Evolutionary conservation across 306 rosid genomes (phyloP).

Genomic region (Casuarina cunninghamiana): DNA sequence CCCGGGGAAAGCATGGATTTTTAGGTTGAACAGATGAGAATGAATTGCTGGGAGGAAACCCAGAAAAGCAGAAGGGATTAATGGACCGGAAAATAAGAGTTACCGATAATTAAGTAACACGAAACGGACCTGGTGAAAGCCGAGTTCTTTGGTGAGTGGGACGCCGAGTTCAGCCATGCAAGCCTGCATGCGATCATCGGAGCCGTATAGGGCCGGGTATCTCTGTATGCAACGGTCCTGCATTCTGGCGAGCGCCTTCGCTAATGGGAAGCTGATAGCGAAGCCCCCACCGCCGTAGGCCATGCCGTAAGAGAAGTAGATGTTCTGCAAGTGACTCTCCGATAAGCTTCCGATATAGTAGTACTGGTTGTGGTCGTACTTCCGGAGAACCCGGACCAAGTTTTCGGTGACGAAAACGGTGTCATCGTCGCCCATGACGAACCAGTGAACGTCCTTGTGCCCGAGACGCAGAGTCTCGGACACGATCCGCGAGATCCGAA

Average conservation of each 20-base stretch:
- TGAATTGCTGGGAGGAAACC: not conserved
- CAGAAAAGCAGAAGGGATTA: not conserved
- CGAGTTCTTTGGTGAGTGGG: conserved; percentile 91
- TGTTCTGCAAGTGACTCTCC: conserved; percentile 93
- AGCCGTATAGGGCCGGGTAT: conserved; percentile 87
- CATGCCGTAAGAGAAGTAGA: conserved; percentile 89
- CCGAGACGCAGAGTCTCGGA: conserved; percentile 82
- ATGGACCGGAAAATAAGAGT: not conserved
- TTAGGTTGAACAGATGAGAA: too few relatives aligned
- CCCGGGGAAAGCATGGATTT: not conserved
- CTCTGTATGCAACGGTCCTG: conserved; percentile 86
- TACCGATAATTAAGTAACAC: not conserved
- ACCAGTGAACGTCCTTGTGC: conserved; percentile 68
- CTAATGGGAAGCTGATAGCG: conserved; percentile 80
- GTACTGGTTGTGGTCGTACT: conserved; percentile 72
- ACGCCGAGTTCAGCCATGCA: conserved; percentile 99
- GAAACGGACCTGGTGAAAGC: conserved; percentile 81
- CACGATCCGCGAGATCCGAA: conserved; percentile 87
- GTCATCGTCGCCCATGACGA: conserved; percentile 99
- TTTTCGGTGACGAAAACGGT: conserved; percentile 86
- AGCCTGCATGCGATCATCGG: conserved; percentile 96
- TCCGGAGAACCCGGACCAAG: conserved; percentile 55
- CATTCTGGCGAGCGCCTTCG: conserved; percentile 62
- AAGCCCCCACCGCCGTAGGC: conserved; percentile 99
- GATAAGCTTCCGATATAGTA: conserved; percentile 88